These are phyloP conservation scores for Talaromyces stipitatus DNA, from an alignment of 495 filamentous ascomycete genomes.

Conservation along the genomic window DNA sequence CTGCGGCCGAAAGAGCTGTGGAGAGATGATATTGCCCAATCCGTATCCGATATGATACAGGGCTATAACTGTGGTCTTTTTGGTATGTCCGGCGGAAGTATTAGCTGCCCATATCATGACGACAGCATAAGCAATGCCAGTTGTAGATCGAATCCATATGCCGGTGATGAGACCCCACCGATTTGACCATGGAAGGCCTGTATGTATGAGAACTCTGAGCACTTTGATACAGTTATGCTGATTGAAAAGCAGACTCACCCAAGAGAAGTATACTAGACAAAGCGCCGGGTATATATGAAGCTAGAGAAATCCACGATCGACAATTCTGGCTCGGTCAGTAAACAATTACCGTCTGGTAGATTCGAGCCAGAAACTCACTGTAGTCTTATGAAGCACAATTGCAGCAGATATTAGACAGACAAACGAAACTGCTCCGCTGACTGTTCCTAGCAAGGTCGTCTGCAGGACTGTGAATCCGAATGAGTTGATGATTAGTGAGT, in stretches of 20 bases:
- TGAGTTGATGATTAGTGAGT: constrained; percentile 35
- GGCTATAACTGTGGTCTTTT: constrained; percentile 27
- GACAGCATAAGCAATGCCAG: constrained; percentile 29
- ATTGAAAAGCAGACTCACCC: neutral
- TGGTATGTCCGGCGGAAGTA: constrained; percentile 30
- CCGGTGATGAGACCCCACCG: constrained; percentile 28
- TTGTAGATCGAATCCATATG: constrained; percentile 30
- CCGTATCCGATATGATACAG: constrained; percentile 33
- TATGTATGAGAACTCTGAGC: neutral
- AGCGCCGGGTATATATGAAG: constrained; percentile 21
- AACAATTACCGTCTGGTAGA: neutral
- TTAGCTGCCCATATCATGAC: constrained; percentile 32
- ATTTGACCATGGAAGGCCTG: constrained; percentile 28
- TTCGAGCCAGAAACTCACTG: neutral
- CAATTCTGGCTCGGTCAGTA: constrained; percentile 15
- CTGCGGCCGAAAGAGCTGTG: constrained; percentile 26
- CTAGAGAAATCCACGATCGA: constrained; percentile 29
- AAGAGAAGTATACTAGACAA: constrained; percentile 27
- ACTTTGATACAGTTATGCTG: neutral
- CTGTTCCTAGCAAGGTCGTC: constrained; percentile 26
- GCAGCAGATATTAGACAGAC: constrained; percentile 23
- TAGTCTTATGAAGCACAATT: constrained; percentile 21
- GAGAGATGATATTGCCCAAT: constrained; percentile 27
- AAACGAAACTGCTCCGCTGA: constrained; percentile 26
- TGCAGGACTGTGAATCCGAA: constrained; percentile 33